These are phyloP conservation scores for Rhynchospora tenuis DNA, from an alignment of 176 grass and related monocot genomes.

Conservation along the genomic window DNA sequence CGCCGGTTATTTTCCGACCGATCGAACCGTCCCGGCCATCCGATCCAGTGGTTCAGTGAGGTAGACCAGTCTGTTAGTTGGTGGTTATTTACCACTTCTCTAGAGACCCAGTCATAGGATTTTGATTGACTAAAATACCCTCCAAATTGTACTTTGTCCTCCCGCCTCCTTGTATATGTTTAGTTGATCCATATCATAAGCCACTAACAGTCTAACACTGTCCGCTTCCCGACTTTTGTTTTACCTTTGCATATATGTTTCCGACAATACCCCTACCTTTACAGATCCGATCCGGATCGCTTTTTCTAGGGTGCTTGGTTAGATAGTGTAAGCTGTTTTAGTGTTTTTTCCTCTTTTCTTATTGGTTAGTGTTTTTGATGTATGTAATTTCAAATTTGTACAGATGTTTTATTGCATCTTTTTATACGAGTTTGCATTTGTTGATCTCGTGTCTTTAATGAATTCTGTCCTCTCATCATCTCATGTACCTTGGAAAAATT, in stretches of 20 bases:
- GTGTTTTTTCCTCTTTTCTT: conserved; percentile 37
- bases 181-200: background rate
- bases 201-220: conserved; percentile 8
- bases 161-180: conserved; percentile 8
- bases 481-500: background rate
- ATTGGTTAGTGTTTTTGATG: conserved; percentile 36
- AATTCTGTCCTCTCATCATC: background rate
- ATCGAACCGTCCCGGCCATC: background rate
- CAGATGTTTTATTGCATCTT: conserved; percentile 42
- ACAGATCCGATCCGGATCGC: conserved; percentile 50
- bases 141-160: conserved; percentile 24
- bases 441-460: background rate
- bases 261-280: conserved; percentile 11
- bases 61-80: conserved; percentile 27
- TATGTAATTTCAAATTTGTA: conserved; percentile 61
- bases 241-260: background rate
- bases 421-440: background rate
- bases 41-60: background rate
- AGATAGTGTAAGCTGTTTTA: conserved; percentile 13
- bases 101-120: conserved; percentile 26
- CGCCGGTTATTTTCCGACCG: conserved; percentile 49
- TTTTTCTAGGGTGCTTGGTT: conserved; percentile 45
- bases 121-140: conserved; percentile 54
- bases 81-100: conserved; percentile 19
- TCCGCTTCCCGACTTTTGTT: background rate